Evolutionary conservation across 2,329 filamentous ascomycete species (phyloP).

Genomic region (Cercospora brassicicola): DNA sequence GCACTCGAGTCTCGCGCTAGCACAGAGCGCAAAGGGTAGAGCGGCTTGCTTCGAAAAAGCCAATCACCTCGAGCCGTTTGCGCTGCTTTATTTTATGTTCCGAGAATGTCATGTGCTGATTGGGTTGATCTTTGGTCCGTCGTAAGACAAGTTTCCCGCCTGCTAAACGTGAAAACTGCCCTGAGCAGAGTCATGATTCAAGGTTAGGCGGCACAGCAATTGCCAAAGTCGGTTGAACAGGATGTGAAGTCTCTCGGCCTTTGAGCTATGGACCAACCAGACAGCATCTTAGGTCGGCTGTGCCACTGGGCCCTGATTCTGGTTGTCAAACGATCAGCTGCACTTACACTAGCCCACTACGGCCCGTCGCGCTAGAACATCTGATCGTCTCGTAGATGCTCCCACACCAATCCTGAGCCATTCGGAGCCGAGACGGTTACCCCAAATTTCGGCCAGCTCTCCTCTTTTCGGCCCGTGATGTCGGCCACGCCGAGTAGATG

Average conservation of each 20-base stretch:
- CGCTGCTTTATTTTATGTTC: not conserved
- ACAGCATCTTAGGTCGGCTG: not conserved
- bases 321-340: conserved; percentile 10
- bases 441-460: not conserved
- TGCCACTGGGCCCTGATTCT: conserved; percentile 13
- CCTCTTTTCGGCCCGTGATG: conserved; percentile 6
- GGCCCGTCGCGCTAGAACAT: conserved; percentile 8
- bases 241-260: not conserved
- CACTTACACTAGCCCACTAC: not conserved
- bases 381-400: not conserved
- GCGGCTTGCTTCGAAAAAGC: not conserved
- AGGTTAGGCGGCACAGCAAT: conserved; percentile 3
- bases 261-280: not conserved
- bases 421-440: not conserved
- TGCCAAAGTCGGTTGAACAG: not conserved
- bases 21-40: not conserved
- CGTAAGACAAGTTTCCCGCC: not conserved
- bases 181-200: not conserved
- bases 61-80: not conserved
- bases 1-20: not conserved
- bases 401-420: not conserved
- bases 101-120: not conserved
- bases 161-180: not conserved
- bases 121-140: not conserved
- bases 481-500: conserved; percentile 4